A percentile compares a stretch with the other conserved stretches of the same genome.
Conservation (phyloP, 129 eudicot species). For the Tagetes patula region DNA sequence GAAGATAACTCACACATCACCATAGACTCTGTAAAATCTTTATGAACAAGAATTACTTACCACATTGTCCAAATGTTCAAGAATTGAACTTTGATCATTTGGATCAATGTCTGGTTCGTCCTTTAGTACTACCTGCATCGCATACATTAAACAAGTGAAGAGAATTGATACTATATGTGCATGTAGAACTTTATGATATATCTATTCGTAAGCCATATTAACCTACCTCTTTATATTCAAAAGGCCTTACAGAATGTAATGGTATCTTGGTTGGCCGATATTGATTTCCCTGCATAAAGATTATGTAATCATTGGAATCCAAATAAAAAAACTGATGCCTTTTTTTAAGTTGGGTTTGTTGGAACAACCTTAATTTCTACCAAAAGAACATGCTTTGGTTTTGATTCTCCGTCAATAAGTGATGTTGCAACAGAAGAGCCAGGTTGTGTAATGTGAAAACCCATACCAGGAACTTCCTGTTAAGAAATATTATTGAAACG, state of each 20-base stretch:
- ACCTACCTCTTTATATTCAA: conserved; percentile 87
- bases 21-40: conserved; percentile 11
- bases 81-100: conserved; percentile 88
- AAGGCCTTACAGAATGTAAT: conserved; percentile 80
- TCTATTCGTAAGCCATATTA: background rate
- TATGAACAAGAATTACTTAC: conserved; percentile 34
- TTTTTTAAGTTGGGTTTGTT: conserved; percentile 16
- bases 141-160: conserved; percentile 16
- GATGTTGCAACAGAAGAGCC: conserved; percentile 99
- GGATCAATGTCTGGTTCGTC: conserved; percentile 90
- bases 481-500: conserved; percentile 31
- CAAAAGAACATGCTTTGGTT: conserved; percentile 90
- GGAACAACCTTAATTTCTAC: conserved; percentile 83
- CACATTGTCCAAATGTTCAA: conserved; percentile 83
- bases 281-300: conserved; percentile 73
- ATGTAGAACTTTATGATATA: background rate
- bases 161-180: background rate
- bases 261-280: conserved; percentile 97
- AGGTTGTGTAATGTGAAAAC: conserved; percentile 98
- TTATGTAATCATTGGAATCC: conserved; percentile 4
- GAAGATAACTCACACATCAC: conserved; percentile 9
- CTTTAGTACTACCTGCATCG: conserved; percentile 71
- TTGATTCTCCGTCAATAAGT: conserved; percentile 93
- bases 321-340: background rate
- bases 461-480: conserved; percentile 99